Evolutionary conservation across 495 filamentous ascomycete species (phyloP).

Genomic region (Aspergillus homomorphus): DNA sequence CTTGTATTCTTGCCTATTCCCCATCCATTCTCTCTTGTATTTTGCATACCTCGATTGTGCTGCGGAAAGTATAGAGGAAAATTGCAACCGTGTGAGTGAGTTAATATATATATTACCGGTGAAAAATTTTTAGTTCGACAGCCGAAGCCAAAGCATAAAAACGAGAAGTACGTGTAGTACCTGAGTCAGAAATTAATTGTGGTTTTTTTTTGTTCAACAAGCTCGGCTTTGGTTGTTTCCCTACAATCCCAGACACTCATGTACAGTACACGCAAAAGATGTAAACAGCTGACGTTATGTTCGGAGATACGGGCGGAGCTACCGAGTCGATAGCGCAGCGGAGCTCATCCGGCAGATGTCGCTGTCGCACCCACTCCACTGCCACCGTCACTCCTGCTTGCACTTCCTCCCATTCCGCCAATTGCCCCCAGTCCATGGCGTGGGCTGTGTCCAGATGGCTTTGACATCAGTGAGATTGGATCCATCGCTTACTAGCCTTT

Average conservation of each 20-base stretch:
- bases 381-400: conserved; percentile 3
- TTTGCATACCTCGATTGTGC: too few relatives aligned
- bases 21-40: too few relatives aligned
- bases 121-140: too few relatives aligned
- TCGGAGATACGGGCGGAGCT: conserved; percentile 2
- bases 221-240: too few relatives aligned
- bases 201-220: too few relatives aligned
- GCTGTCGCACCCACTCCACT: conserved; percentile 6
- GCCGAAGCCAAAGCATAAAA: too few relatives aligned
- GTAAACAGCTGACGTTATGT: neutral
- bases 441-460: conserved; percentile 41
- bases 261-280: neutral
- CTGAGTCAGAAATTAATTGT: too few relatives aligned
- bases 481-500: neutral
- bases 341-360: conserved; percentile 15
- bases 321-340: conserved; percentile 19
- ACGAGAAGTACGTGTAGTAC: too few relatives aligned
- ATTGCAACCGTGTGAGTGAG: too few relatives aligned
- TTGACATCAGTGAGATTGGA: conserved; percentile 41
- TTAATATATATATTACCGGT: too few relatives aligned
- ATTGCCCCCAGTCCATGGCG: conserved; percentile 31
- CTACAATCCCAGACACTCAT: too few relatives aligned
- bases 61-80: too few relatives aligned
- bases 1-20: neutral
- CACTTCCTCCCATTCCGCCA: conserved; percentile 23